These are phyloP conservation scores for Microglena sp. DNA, from an alignment of 139 green algal genomes.

Conservation along the genomic window DNA sequence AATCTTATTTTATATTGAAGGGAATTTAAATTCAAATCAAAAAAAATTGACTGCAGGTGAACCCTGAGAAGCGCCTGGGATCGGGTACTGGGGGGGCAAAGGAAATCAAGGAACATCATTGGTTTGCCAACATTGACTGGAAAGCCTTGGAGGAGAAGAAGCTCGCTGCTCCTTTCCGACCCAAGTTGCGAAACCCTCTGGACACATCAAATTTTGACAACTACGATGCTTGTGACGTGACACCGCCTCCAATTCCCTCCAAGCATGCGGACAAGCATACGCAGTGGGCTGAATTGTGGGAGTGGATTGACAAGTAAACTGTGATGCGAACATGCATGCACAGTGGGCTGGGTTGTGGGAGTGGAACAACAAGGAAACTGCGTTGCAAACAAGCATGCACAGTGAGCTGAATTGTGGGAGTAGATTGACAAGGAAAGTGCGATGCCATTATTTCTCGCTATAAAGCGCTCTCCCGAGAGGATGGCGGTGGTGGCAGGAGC, in stretches of 20 bases:
- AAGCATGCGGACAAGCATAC: constrained; percentile 23
- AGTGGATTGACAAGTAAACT: constrained; percentile 31
- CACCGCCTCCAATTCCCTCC: constrained; percentile 19
- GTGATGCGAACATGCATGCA: not conserved
- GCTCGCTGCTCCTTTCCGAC: constrained; percentile 45
- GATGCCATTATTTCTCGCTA: too few species aligned
- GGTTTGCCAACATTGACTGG: constrained; percentile 60
- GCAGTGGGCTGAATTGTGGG: constrained; percentile 37
- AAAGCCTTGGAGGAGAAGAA: constrained; percentile 36
- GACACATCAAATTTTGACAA: constrained; percentile 68
- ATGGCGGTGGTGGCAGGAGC: too few species aligned
- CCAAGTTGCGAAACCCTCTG: constrained; percentile 37
- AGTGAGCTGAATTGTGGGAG: constrained; percentile 15
- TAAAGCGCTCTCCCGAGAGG: too few species aligned
- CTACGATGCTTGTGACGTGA: constrained; percentile 46
- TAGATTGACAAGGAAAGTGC: constrained; percentile 26
- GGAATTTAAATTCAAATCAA: not conserved
- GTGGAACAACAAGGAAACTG: constrained; percentile 27
- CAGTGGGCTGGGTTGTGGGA: constrained; percentile 14
- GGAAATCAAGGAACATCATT: constrained; percentile 60
- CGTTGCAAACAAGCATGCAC: not conserved
- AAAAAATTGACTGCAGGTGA: constrained; percentile 52
- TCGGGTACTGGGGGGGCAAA: constrained; percentile 32
- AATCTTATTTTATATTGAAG: not conserved
- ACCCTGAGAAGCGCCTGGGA: constrained; percentile 56